Evolutionary conservation across 805 yeast genomes (phyloP), one percentile per base, ranked within the genome.

Genomic region (Wickerhamomyces strasburgensis): DNA sequence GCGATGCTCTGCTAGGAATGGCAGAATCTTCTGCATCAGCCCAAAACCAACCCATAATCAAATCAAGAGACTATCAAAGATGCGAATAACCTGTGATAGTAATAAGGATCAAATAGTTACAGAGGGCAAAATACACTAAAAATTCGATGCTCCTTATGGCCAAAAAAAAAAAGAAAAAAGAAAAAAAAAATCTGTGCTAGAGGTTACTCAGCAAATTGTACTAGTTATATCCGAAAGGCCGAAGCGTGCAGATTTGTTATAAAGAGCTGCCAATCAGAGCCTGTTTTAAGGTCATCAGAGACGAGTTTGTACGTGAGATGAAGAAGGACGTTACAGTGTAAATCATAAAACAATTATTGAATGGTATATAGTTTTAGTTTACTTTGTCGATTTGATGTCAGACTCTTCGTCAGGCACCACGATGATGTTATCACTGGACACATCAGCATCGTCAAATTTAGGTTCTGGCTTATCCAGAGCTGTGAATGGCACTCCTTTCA

Each of bases 11-110:
- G 35, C 16, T 18, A 37, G 32, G 16, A 24, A 33, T 21, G 14
- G 16, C 19, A 21, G 27, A 14, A 6, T 36, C 43, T 15, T 44
- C 42, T 16, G 39, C 38, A 37, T 70, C 77, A 30, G 90, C 82
- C 96, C 96, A 87, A 57, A 87, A 85, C 86, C 93, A 84, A 48
- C 95, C 96, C 96, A 84, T 84, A 7, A 23, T 58, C 14, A 18
- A 10, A 24, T n/a, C n/a, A n/a, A n/a, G 14, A 4, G 17, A 27
- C 14, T 27, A 8, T 23, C 25, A 9, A 23, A 8, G 11, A 23
- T 23, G 25, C 25, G 25, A 23, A 23, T 23, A 9, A 23, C 25
- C 8, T 23, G 25, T 23, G 10, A 23, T 9, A 23, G 8, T 11
- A 9, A 23, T 23, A 23, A 23, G 11, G n/a, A n/a, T n/a, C n/a